Conservation (phyloP, 139 green algal genomes). For the Auxenochlorella protothecoides region DNA sequence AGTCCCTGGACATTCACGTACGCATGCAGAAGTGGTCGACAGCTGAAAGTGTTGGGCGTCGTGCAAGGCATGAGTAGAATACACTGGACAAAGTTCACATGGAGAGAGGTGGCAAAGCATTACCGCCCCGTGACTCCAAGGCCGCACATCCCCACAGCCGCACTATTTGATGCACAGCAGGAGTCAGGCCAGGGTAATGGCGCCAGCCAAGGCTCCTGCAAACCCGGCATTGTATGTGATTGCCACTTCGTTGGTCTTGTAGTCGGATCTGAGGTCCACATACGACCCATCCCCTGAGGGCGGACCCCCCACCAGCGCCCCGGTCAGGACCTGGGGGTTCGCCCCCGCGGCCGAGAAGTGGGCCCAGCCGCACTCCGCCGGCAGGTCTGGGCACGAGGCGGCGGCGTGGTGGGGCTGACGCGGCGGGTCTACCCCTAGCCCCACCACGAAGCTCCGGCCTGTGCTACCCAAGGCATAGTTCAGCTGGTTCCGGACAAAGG, state of each 20-base stretch:
- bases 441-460: slow-evolving; percentile 27
- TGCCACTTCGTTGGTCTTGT: slow-evolving; percentile 21
- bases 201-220: slow-evolving; percentile 12
- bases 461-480: slow-evolving; percentile 30
- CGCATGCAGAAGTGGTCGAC: no score
- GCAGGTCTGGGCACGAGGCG: slow-evolving; percentile 26
- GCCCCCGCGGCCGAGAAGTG: not conserved
- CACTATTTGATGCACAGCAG: no score
- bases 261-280: slow-evolving; percentile 16
- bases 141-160: no score
- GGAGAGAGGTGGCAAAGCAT: no score
- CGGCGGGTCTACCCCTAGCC: slow-evolving; percentile 14
- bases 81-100: no score
- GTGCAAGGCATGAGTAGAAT: no score
- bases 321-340: slow-evolving; percentile 22
- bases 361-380: slow-evolving; percentile 7
- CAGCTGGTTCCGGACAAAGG: slow-evolving; percentile 25
- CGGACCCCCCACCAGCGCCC: slow-evolving; percentile 18
- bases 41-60: no score
- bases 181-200: no score
- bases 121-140: no score
- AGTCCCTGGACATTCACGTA: no score
- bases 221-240: slow-evolving; percentile 40
- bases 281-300: slow-evolving; percentile 13
- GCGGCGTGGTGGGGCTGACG: slow-evolving; percentile 26